A percentile compares a stretch with the other conserved stretches of the same genome.
Evolutionary conservation across 768 basidiomycete species (phyloP).

Genomic region (Lepiota venenata): DNA sequence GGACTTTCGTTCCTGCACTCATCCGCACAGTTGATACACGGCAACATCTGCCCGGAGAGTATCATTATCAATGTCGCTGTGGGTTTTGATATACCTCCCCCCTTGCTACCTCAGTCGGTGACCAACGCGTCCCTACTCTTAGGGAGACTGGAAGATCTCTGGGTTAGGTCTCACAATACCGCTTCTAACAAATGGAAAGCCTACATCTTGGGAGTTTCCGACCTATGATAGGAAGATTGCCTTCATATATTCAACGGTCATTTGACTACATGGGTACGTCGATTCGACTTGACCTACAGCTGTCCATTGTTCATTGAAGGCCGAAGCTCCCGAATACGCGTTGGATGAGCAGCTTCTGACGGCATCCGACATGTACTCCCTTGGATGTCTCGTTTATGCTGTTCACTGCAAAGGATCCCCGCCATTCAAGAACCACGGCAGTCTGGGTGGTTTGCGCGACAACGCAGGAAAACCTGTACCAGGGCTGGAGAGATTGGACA

Average conservation of each 20-base stretch:
- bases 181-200: conserved; percentile 62
- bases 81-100: conserved; percentile 24
- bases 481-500: conserved; percentile 63
- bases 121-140: neutral
- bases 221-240: conserved; percentile 79
- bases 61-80: conserved; percentile 90
- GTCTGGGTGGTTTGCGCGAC: conserved; percentile 64
- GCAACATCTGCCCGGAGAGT: conserved; percentile 84
- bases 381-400: conserved; percentile 89
- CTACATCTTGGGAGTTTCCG: conserved; percentile 88
- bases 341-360: conserved; percentile 85
- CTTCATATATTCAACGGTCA: conserved; percentile 81
- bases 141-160: conserved; percentile 99
- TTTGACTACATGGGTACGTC: conserved; percentile 90
- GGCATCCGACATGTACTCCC: conserved; percentile 89
- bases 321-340: conserved; percentile 87
- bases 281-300: neutral
- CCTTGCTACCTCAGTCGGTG: neutral
- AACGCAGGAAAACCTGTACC: conserved; percentile 61
- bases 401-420: conserved; percentile 87
- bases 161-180: conserved; percentile 88
- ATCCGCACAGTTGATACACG: conserved; percentile 89
- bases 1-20: conserved; percentile 88
- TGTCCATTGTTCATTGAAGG: neutral
- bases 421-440: conserved; percentile 85